These are phyloP conservation scores for Dictyophora rubrovolvata DNA, from an alignment of 768 basidiomycete species.

Conservation along the genomic window DNA sequence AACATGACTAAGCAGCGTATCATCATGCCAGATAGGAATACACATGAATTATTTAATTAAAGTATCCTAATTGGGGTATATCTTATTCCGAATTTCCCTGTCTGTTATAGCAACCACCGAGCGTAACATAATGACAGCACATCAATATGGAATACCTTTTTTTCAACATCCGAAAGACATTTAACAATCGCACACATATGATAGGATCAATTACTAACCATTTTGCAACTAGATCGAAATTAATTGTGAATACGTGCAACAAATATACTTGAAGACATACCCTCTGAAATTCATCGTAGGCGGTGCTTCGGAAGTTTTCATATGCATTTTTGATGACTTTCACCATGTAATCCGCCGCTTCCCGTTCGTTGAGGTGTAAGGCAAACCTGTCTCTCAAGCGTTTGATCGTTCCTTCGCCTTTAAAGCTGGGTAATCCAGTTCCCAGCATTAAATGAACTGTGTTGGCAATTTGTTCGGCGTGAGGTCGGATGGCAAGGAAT, in stretches of 20 bases:
- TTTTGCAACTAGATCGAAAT: conserved; percentile 32
- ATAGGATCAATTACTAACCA: conserved; percentile 21
- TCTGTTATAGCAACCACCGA: too few species aligned
- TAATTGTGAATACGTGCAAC: not conserved
- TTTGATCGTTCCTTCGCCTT: conserved; percentile 87
- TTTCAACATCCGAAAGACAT: not conserved
- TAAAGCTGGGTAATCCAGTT: conserved; percentile 92
- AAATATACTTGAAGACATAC: conserved; percentile 31
- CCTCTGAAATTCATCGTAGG: conserved; percentile 93
- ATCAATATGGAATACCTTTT: conserved; percentile 7
- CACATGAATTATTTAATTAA: too few species aligned
- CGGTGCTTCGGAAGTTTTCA: conserved; percentile 87
- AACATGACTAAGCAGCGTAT: too few species aligned
- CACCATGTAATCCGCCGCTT: conserved; percentile 93
- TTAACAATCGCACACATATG: not conserved
- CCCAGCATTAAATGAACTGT: conserved; percentile 91
- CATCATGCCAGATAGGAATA: too few species aligned
- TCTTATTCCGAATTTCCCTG: too few species aligned
- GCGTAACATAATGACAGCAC: not conserved
- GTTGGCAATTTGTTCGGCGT: conserved; percentile 81
- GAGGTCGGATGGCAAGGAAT: conserved; percentile 92
- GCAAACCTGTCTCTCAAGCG: conserved; percentile 82
- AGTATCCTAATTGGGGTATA: too few species aligned
- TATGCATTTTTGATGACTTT: conserved; percentile 82
- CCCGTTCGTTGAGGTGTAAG: conserved; percentile 69